These are phyloP conservation scores for Melanomma pulvis-pyrius DNA, from an alignment of 495 filamentous ascomycete genomes.

Conservation along the genomic window DNA sequence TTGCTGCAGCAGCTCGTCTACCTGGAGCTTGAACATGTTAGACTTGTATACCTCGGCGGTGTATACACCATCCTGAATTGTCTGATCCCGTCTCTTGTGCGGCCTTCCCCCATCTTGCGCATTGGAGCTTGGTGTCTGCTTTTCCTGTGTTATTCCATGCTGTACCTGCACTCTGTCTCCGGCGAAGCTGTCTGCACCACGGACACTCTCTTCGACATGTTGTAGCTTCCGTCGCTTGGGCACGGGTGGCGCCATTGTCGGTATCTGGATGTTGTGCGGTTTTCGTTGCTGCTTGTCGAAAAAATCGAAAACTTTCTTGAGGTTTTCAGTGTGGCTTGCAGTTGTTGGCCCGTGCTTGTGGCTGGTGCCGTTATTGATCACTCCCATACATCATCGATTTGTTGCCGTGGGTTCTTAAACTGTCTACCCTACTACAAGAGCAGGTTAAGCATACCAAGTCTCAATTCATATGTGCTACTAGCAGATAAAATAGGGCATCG, in stretches of 20 bases:
- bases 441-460: no score
- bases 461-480: no score
- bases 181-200: slow-evolving; percentile 27
- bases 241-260: slow-evolving; percentile 39
- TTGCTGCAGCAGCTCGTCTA: slow-evolving; percentile 77
- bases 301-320: slow-evolving; percentile 9
- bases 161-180: background rate
- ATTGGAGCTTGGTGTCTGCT: background rate
- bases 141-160: background rate
- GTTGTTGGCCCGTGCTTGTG: slow-evolving; percentile 10
- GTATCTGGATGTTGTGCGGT: background rate
- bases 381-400: no score
- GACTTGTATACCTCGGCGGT: slow-evolving; percentile 57
- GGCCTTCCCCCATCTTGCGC: background rate
- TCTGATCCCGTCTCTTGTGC: slow-evolving; percentile 12
- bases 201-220: slow-evolving; percentile 31
- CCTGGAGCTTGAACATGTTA: slow-evolving; percentile 82
- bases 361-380: slow-evolving; percentile 4
- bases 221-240: slow-evolving; percentile 43
- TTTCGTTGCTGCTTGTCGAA: background rate
- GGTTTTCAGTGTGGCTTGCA: slow-evolving; percentile 4
- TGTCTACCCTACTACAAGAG: no score
- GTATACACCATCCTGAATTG: slow-evolving; percentile 35
- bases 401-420: no score
- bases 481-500: no score